Evolutionary conservation across 108 stramenopile species (phyloP), one percentile per base, ranked within the genome.

Genomic region (Asterionellopsis glacialis): DNA sequence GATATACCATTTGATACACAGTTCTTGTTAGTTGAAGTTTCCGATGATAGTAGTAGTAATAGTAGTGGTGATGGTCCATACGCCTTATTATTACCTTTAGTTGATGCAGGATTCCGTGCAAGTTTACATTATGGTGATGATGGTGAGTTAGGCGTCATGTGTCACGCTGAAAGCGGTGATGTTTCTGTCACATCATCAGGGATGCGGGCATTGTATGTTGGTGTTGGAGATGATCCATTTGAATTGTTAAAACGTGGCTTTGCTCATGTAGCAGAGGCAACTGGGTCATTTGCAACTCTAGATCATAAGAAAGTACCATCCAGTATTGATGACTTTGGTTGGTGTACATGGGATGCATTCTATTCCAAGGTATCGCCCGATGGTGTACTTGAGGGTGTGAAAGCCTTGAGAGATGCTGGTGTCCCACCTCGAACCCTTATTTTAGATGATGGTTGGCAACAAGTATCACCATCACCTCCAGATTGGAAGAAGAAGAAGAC

Each of bases 291-390:
- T 42, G 2, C 27, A 12, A 65, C 78, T 0, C 41, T 69, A 23
- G 52, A 64, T 45, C 40, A 60, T 26, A 80, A 80, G 39, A 16
- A 51, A 41, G 4, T 75, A 25, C 79, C 79, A 3, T 21, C 65
- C 11, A 65, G 23, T 1, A 67, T 80, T n/a, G 57, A 81, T 52
- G 59, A 63, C 6, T 81, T 88, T 60, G 86, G 83, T 9, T 88
- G 86, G 86, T 88, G 86, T 53, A 84, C 83, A 0, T 88, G 86
- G 86, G 86, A 88, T 68, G 79, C 78, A 15, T 88, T 87, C 51
- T 87, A 65, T 50, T 66, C 68, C 59, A 69, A 82, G 39, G 84
- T 79, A 0, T 56, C 68, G 51, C 77, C 81, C 48, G 27, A 57
- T 18, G 81, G 70, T 7, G 55, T 75, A 23, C 44, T 71, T 25